phyloP scores from a whole-genome alignment of 2,329 filamentous ascomycete genomes.

The Metarhizium humberi region DNA sequence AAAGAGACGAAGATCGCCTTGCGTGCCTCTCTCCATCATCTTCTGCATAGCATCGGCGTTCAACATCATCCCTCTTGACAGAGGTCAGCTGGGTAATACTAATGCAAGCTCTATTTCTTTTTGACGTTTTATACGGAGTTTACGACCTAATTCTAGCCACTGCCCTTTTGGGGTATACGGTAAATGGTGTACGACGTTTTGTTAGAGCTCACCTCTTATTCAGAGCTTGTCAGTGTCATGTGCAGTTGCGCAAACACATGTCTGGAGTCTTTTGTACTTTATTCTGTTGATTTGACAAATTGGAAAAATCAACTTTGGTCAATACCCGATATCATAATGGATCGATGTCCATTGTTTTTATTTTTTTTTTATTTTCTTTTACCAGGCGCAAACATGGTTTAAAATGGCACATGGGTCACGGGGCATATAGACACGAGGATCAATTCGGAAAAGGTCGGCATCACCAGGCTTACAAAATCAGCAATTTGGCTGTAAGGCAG shows the following conservation, averaged over 20 bases:
- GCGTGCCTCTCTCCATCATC: neutral
- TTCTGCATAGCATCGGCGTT: slow-evolving; percentile 6
- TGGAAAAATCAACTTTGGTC: neutral
- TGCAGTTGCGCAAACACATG: neutral
- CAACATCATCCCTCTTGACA: neutral
- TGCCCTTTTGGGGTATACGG: neutral
- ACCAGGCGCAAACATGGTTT: neutral
- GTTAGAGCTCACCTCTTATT: neutral
- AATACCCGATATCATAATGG: neutral
- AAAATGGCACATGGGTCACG: neutral
- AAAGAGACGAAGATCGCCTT: neutral
- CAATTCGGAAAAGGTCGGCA: neutral
- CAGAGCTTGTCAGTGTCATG: neutral
- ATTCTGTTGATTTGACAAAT: neutral
- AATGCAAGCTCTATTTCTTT: neutral
- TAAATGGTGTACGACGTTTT: neutral
- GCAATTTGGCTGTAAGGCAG: neutral
- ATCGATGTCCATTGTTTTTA: neutral
- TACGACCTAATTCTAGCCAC: neutral
- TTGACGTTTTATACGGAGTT: neutral
- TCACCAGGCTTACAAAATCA: neutral
- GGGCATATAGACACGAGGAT: neutral
- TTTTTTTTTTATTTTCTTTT: neutral
- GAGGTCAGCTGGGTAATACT: neutral
- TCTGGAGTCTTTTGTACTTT: neutral